Percentiles rank a stretch among this genome's conserved stretches.
phyloP scores from a whole-genome alignment of 345 rosid genomes.

The Populus ilicifolia region DNA sequence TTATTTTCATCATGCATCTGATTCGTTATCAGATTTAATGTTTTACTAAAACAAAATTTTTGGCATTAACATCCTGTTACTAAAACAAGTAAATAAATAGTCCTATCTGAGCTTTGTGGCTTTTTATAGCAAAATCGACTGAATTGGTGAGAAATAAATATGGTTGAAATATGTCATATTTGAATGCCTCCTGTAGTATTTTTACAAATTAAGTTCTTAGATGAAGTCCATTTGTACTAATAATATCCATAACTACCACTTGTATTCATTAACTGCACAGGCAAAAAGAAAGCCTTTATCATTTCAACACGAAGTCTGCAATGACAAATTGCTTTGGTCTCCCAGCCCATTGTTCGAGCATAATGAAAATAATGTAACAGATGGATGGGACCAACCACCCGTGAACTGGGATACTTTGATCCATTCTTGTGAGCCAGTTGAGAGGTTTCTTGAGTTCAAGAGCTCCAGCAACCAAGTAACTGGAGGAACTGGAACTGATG shows the following conservation, averaged over 20 bases:
- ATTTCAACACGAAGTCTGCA: constrained; percentile 39
- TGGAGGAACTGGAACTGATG: constrained; percentile 22
- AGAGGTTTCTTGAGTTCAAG: constrained; percentile 62
- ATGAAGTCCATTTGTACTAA: too few species aligned
- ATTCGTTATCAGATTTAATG: too few species aligned
- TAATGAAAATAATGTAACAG: constrained; percentile 21
- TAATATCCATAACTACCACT: not conserved
- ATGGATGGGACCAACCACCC: constrained; percentile 36
- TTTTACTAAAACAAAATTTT: too few species aligned
- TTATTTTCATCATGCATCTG: too few species aligned
- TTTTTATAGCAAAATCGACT: too few species aligned
- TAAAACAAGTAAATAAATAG: too few species aligned
- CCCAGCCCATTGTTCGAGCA: constrained; percentile 43
- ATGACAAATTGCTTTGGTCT: constrained; percentile 52
- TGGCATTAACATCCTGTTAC: too few species aligned
- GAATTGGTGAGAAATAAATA: too few species aligned
- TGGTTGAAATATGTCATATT: too few species aligned
- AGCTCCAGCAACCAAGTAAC: constrained; percentile 23
- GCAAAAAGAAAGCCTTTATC: constrained; percentile 67
- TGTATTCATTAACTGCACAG: constrained; percentile 34
- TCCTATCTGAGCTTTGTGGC: too few species aligned
- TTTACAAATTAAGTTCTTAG: too few species aligned
- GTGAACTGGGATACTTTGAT: constrained; percentile 45
- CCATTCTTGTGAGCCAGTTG: constrained; percentile 63
- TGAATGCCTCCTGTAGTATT: too few species aligned